Base-by-base conservation (phyloP, 1,284 basidiomycete species). In the Cutaneotrichosporon sp. region DNA sequence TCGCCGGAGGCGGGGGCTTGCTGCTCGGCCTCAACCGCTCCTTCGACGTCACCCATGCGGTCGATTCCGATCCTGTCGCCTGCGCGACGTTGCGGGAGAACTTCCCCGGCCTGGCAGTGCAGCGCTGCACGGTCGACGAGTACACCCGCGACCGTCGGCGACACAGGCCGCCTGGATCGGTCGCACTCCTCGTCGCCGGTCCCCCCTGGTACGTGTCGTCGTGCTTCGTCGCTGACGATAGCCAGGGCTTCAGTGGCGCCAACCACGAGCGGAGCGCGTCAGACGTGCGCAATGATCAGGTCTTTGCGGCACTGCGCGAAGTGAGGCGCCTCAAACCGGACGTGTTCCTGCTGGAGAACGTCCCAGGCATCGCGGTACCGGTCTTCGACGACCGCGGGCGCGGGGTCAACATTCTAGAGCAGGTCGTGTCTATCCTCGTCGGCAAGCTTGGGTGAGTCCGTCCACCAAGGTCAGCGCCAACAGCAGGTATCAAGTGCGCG, bases 331-430 rank as follows among this genome's bases (percentile, higher is more conserved):
- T 64, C 2, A 51, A 29, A 5, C 64, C 68, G 0, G 58, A 57
- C 31, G 50, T 62, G 17, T 57, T 63, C 29, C 35, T 71, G 1
- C 31, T 71, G 14, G 68, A 71, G 49, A 71, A 69, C 41, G 68
- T 71, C 1, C 55, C 59, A 0, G 64, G 66, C 22, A 41, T 41
- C 19, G 17, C 6, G 10, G 19, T 11, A 12, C 35, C 35, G n/a
- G n/a, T n/a, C 0, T 59, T 66, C 46, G 64, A 63, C 19, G 39
- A 51, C 33, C 49, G 19, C n/a, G 12, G 10, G 14, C 19, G 16
- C 14, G 24, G 25, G 7, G 34, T 51, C 14, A 58, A 54, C 43
- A 47, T 31, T n/a, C 24, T 32, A 1, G 20, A 20, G 2, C 48
- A 49, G 16, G 58, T 55, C 1, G 53, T 65, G 16, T 34, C 42